Evolutionary conservation across 2,329 filamentous ascomycete species (phyloP), one percentile per base, ranked within the genome.

Genomic region (Cladophialophora yegresii): DNA sequence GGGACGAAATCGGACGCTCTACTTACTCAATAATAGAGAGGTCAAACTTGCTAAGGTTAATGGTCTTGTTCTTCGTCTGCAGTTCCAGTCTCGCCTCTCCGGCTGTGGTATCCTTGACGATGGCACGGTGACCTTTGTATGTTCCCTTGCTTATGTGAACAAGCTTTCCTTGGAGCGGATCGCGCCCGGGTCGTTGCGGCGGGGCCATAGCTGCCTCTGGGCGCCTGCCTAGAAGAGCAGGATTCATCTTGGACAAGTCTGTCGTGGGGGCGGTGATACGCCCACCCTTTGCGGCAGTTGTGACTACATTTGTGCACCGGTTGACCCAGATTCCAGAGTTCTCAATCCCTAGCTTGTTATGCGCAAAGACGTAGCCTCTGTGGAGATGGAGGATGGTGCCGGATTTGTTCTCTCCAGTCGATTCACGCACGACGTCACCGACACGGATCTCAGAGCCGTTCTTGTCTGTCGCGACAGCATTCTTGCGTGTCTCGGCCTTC

Each of bases 381-480:
- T 98, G 89, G 62, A 99, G 93, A 76, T 98, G 93, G 62, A 96
- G 85, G 70, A 99, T 96, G 71, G 91, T 91, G 71, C 95, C 95
- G 71, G 89, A 87, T 61, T 92, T 88, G 70, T 89, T 86, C 78
- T 96, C 92, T 36, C 93, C 95, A 22, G 89, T 89, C 65, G 88
- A 86, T 77, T 99, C 95, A 72, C 93, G 93, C 64, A 99, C 91
- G 1, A 92, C 93, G 75, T 99, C 95, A 62, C 96, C 93, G 16
- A 89, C 82, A 64, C 92, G 87, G 69, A 99, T 96, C 76, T 99
- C 95, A 16, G 93, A 92, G 12, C 95, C 93, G 72, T 93, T 92
- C 63, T 92, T 87, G 75, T 99, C 95, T 9, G 93, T 95, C 3
- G 95, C 93, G 10, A 98, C 92, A 9, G 91, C 91, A 68, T 90